These are phyloP conservation scores for Saccharomycopsis schoenii DNA, from an alignment of 805 yeast genomes.

Conservation along the genomic window DNA sequence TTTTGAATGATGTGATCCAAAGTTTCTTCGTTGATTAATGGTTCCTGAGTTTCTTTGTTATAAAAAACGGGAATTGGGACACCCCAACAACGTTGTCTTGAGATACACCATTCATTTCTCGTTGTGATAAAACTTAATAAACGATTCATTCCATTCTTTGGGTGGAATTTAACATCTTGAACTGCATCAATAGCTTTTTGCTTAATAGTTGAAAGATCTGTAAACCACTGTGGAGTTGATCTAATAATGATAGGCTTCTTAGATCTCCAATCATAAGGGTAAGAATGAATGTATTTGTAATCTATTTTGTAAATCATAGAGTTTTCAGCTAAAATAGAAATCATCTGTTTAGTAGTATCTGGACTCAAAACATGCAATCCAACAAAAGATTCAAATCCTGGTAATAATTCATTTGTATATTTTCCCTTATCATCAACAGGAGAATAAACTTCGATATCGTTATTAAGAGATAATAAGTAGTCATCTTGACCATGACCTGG, in stretches of 20 bases:
- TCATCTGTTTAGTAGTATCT: conserved; percentile 41
- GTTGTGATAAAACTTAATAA: conserved; percentile 60
- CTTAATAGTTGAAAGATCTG: conserved; percentile 71
- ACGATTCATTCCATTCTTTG: conserved; percentile 63
- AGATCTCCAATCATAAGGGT: conserved; percentile 97
- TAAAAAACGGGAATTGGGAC: conserved; percentile 91
- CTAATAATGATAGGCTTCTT: conserved; percentile 91
- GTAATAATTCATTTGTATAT: conserved; percentile 44
- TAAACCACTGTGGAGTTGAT: conserved; percentile 96
- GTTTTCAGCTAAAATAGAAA: conserved; percentile 32
- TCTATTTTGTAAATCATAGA: conserved; percentile 41
- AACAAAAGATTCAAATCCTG: conserved; percentile 34
- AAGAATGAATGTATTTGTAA: conserved; percentile 59
- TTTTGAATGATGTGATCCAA: conserved; percentile 48
- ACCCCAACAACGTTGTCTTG: conserved; percentile 96
- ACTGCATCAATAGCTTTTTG: conserved; percentile 50
- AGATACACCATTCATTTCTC: conserved; percentile 90
- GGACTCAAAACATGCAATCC: conserved; percentile 51
- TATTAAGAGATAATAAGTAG: conserved; percentile 54
- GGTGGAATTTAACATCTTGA: conserved; percentile 55
- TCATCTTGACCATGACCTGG: conserved; percentile 98
- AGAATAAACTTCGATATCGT: conserved; percentile 53
- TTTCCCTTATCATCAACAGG: conserved; percentile 74
- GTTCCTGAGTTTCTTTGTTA: conserved; percentile 48
- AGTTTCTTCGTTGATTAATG: conserved; percentile 46